Conservation (phyloP, 345 rosid species). For the Arabidopsis arenosa region DNA sequence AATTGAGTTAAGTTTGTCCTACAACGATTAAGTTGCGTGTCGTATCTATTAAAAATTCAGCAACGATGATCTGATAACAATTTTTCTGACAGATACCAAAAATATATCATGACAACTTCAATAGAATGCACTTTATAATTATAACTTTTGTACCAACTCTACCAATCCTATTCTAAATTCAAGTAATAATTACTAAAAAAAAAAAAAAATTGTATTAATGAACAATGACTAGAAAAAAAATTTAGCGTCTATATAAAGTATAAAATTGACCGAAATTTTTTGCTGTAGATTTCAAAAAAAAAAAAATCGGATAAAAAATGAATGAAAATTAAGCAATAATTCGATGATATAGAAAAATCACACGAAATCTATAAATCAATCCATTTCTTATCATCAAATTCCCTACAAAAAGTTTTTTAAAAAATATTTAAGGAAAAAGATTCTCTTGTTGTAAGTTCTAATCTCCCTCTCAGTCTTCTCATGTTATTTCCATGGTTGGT, state of each 20-base stretch:
- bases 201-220: neutral
- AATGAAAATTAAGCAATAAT: neutral
- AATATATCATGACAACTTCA: too few species aligned
- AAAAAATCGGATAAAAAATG: neutral
- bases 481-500: constrained; percentile 38
- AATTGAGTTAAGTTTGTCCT: too few species aligned
- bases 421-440: constrained; percentile 1
- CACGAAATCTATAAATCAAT: constrained; percentile 13
- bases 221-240: neutral
- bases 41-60: too few species aligned
- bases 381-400: constrained; percentile 1
- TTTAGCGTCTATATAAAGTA: neutral
- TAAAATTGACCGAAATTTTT: neutral
- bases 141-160: too few species aligned
- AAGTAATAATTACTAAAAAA: neutral
- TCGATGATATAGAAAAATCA: neutral
- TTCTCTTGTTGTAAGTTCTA: constrained; percentile 32
- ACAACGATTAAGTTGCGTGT: too few species aligned
- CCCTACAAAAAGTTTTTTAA: neutral
- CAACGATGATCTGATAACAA: too few species aligned
- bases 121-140: too few species aligned
- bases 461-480: constrained; percentile 31
- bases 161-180: too few species aligned
- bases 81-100: too few species aligned
- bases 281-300: neutral